Base-by-base conservation (phyloP, 2,329 filamentous ascomycete genomes). In the Fusarium tuaranense region DNA sequence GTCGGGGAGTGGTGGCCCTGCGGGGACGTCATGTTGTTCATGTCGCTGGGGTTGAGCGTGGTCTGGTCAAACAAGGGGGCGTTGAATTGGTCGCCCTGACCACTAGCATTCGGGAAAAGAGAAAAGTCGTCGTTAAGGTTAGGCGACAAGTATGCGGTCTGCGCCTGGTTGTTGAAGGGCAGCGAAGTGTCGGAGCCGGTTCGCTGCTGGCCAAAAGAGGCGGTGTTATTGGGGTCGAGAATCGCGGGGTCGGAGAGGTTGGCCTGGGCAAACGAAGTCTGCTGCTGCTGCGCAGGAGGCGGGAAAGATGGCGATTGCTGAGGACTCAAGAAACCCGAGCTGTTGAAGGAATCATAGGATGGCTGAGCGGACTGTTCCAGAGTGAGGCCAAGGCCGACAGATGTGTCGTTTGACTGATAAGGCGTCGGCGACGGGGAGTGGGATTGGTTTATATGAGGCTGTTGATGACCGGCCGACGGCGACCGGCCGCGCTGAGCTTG, bases 361-460 rank as follows among this genome's bases (percentile, higher is more conserved):
- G 85, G 84, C 5, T 81, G 81, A 48, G 75, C 77, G 51, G 78
- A 85, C 78, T 87, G 85, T 81, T 92, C 88, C 76, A 92, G 84
- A 73, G 84, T 88, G 79, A 92, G 86, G 80, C 89, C 90, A 76
- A 92, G 86, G 78, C 88, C 88, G 78, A 87, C 84, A 63, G 84
- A 86, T 77, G 83, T 79, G 68, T 87, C 83, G 80, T 86, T 86
- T 55, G 80, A 73, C 80, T 87, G 84, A 81, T 87, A 86, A 79
- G 88, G 89, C 78, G 86, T 86, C 83, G 88, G 89, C 80, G 90
- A 90, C 78, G 91, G 89, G 78, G 91, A 92, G 82, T 90, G 91
- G 76, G 86, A 88, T 82, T 91, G 90, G 82, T 88, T 93, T 92
- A 93, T 92, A 91, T 91, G 87, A 85, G 86, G 82, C 81, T 83